Percentiles rank a stretch among this genome's conserved stretches.
Conservation (phyloP, 768 basidiomycete genomes). For the Nidularia sp. region DNA sequence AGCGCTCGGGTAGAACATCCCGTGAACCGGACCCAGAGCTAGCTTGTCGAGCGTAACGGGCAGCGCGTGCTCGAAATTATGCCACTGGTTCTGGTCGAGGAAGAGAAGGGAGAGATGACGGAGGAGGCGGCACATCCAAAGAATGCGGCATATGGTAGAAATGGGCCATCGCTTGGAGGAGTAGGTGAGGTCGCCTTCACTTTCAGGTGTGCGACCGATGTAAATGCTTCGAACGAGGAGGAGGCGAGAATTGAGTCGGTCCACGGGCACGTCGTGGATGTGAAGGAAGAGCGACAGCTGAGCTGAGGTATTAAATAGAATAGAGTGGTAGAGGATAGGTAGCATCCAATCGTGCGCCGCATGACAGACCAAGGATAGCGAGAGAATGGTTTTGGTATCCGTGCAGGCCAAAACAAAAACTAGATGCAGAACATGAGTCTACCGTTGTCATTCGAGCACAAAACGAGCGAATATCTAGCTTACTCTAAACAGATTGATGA, state of each 20-base stretch:
- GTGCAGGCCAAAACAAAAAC: conserved; percentile 11
- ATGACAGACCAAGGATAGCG: not conserved
- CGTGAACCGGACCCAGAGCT: conserved; percentile 29
- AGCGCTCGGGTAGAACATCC: conserved; percentile 20
- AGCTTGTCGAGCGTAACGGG: conserved; percentile 24
- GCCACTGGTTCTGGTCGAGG: conserved; percentile 25
- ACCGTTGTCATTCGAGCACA: too few relatives aligned
- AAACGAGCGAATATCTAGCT: too few relatives aligned
- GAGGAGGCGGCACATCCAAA: conserved; percentile 20
- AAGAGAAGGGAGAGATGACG: conserved; percentile 21
- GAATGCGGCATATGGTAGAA: conserved; percentile 23
- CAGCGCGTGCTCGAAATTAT: conserved; percentile 20
- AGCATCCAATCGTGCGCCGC: conserved; percentile 12
- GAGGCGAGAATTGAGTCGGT: conserved; percentile 12
- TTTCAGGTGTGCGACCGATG: conserved; percentile 17
- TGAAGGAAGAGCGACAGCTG: conserved; percentile 15
- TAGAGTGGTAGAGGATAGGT: conserved; percentile 18
- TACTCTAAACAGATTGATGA: too few relatives aligned
- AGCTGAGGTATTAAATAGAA: conserved; percentile 11
- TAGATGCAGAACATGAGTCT: not conserved
- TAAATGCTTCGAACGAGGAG: conserved; percentile 21
- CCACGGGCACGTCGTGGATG: conserved; percentile 13
- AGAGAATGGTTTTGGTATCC: not conserved
- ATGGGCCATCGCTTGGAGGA: conserved; percentile 23
- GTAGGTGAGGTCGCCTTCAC: conserved; percentile 21